Conservation (phyloP, 352 stramenopile species). For the Phytopythium kandeliae region DNA sequence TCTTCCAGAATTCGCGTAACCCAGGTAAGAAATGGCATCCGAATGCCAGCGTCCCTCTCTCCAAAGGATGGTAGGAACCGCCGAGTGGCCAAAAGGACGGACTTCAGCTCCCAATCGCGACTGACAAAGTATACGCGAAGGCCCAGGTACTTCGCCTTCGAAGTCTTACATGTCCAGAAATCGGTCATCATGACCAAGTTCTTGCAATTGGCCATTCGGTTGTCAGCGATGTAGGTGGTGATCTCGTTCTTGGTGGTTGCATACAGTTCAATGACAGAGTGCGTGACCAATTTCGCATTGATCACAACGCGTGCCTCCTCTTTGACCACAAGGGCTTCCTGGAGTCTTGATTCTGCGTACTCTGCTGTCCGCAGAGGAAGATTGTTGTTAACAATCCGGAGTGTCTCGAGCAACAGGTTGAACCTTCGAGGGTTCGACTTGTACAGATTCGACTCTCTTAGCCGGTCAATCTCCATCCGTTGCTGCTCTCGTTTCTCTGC, state of each 20-base stretch:
- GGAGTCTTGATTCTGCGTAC: neutral
- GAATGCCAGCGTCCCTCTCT: too few relatives aligned
- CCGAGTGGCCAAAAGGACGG: too few relatives aligned
- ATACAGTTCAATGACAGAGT: slow-evolving; percentile 1
- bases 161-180: slow-evolving; percentile 1
- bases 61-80: too few relatives aligned
- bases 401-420: slow-evolving; percentile 1
- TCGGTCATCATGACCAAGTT: slow-evolving; percentile 2
- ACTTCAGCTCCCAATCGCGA: too few relatives aligned
- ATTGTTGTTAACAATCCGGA: slow-evolving; percentile 2
- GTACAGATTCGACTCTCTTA: too few relatives aligned
- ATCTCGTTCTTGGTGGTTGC: neutral
- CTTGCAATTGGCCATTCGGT: neutral
- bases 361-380: neutral
- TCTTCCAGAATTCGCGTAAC: too few relatives aligned
- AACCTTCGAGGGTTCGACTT: neutral
- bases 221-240: neutral
- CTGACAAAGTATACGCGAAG: neutral
- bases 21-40: too few relatives aligned
- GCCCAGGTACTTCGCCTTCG: neutral
- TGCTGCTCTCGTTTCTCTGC: too few relatives aligned
- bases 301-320: neutral
- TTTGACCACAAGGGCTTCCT: neutral
- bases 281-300: neutral
- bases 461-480: too few relatives aligned